Conservation (phyloP, 257 asterid genomes). For the Penstemon eatonii region DNA sequence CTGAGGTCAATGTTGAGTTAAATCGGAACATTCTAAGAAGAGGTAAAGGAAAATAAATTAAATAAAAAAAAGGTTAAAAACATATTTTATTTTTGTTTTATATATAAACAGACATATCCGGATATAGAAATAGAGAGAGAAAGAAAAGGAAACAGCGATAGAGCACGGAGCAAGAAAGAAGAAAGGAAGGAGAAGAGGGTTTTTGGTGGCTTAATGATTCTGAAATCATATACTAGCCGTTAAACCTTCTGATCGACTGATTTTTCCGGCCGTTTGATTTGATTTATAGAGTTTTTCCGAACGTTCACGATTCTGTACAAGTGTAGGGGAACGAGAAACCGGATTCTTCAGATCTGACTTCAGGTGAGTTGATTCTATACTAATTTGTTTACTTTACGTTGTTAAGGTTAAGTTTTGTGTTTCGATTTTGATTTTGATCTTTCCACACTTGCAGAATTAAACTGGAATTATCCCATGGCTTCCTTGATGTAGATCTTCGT, state of each 20-base stretch:
- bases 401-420: slow-evolving; percentile 16
- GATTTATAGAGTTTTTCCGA: slow-evolving; percentile 31
- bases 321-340: too few relatives aligned
- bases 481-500: slow-evolving; percentile 37
- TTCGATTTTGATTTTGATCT: slow-evolving; percentile 17
- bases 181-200: slow-evolving; percentile 31
- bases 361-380: slow-evolving; percentile 50
- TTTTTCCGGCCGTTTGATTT: slow-evolving; percentile 38
- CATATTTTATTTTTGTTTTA: slow-evolving; percentile 4
- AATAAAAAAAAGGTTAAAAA: background rate
- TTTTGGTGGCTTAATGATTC: slow-evolving; percentile 17
- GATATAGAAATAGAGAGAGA: slow-evolving; percentile 22
- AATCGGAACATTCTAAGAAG: background rate
- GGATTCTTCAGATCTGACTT: slow-evolving; percentile 58
- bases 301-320: slow-evolving; percentile 20
- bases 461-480: slow-evolving; percentile 49
- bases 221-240: slow-evolving; percentile 38
- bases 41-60: background rate
- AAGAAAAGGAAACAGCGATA: background rate
- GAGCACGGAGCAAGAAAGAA: slow-evolving; percentile 16
- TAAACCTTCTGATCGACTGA: slow-evolving; percentile 30
- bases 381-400: slow-evolving; percentile 1
- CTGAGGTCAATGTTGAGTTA: slow-evolving; percentile 25
- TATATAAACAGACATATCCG: background rate
- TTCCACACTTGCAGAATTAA: slow-evolving; percentile 32